Percentiles rank a stretch among this genome's conserved stretches.
Evolutionary conservation across 257 asterid species (phyloP).

Genomic region (Echites panduratus): DNA sequence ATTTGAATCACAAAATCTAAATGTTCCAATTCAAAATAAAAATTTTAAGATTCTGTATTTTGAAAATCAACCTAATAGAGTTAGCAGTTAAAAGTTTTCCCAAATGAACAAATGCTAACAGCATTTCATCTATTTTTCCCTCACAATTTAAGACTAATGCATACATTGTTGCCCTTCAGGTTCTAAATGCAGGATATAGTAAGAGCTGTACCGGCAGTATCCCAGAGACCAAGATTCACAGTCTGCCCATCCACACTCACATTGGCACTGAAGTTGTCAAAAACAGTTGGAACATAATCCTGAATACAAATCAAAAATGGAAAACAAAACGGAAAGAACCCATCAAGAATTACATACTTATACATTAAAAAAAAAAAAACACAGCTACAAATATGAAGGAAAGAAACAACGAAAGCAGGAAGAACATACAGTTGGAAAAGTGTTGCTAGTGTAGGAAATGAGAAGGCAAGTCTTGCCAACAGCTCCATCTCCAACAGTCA

Average conservation of each 20-base stretch:
- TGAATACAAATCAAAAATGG: not conserved
- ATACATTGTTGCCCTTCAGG: not conserved
- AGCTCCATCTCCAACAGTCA: conserved; percentile 43
- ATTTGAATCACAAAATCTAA: not conserved
- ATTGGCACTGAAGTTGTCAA: conserved; percentile 41
- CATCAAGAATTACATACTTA: not conserved
- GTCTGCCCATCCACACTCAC: conserved; percentile 36
- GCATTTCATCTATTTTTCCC: not conserved
- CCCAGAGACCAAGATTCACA: conserved; percentile 36
- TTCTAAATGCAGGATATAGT: not conserved
- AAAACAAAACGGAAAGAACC: not conserved
- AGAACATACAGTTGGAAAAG: conserved; percentile 29
- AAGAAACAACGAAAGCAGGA: not conserved
- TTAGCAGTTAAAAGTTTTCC: not conserved
- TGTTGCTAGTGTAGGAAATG: conserved; percentile 39
- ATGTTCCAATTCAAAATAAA: not conserved
- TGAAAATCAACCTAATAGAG: too few relatives aligned
- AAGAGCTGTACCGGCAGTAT: conserved; percentile 31
- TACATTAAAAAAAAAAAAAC: not conserved
- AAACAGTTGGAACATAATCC: conserved; percentile 43
- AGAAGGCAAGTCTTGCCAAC: conserved; percentile 42
- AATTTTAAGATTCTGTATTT: not conserved
- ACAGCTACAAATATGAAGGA: not conserved
- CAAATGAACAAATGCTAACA: not conserved
- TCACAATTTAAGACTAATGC: not conserved